Conservation (phyloP, 352 stramenopile genomes). For the Globisporangium cystogenes region DNA sequence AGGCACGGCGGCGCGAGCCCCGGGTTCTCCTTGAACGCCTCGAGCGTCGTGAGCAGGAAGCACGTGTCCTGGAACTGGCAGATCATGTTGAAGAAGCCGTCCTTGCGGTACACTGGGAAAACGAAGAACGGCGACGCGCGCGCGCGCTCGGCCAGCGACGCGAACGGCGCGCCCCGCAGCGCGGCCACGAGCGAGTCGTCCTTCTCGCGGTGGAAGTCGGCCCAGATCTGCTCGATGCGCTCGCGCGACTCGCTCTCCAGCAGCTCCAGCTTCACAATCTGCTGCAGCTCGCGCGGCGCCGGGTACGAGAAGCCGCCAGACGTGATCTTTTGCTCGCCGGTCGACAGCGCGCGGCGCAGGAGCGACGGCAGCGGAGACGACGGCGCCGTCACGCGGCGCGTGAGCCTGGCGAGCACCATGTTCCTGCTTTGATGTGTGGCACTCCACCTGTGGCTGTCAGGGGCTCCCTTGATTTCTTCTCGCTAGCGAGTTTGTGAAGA, state of each 20-base stretch:
- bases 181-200: conserved; percentile 59
- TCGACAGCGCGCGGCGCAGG: conserved; percentile 4
- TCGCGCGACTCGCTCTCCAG: conserved; percentile 56
- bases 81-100: conserved; percentile 87
- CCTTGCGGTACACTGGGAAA: conserved; percentile 79
- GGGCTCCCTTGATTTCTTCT: no score
- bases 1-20: conserved; percentile 66
- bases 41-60: conserved; percentile 83
- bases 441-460: no score
- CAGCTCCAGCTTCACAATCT: conserved; percentile 83
- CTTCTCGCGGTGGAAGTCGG: conserved; percentile 73
- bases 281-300: conserved; percentile 63
- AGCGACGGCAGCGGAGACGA: not conserved
- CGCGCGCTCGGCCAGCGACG: conserved; percentile 42
- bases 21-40: conserved; percentile 86
- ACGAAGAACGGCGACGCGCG: conserved; percentile 65
- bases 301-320: conserved; percentile 77
- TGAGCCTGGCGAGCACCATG: not conserved
- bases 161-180: conserved; percentile 32
- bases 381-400: not conserved
- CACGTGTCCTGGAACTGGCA: conserved; percentile 88
- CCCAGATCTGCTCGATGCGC: conserved; percentile 71
- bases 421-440: no score
- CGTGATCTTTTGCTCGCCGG: conserved; percentile 12
- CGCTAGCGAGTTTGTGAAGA: no score